Percentiles rank a stretch among this genome's conserved stretches.
These are phyloP conservation scores for Rhododendron henanense DNA, from an alignment of 148 eudicot species.

Conservation along the genomic window DNA sequence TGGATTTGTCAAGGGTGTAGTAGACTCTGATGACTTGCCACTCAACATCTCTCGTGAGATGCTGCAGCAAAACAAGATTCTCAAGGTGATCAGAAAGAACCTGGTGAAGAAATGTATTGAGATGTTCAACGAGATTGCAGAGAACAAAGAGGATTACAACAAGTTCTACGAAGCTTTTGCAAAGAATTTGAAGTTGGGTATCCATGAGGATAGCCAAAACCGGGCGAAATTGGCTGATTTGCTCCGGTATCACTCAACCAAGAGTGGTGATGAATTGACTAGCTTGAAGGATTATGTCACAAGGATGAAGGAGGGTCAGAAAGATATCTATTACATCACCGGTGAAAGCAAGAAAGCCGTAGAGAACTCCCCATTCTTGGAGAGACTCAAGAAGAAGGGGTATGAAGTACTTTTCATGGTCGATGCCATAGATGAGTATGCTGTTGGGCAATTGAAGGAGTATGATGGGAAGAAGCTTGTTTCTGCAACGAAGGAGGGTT, in stretches of 20 bases:
- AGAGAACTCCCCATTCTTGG: constrained; percentile 88
- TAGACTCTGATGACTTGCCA: constrained; percentile 86
- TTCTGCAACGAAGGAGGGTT: constrained; percentile 81
- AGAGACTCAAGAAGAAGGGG: constrained; percentile 77
- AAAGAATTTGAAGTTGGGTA: constrained; percentile 79
- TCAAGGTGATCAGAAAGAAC: constrained; percentile 90
- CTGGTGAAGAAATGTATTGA: constrained; percentile 90
- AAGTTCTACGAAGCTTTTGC: constrained; percentile 90
- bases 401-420: constrained; percentile 87
- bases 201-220: constrained; percentile 90
- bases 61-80: constrained; percentile 91
- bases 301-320: constrained; percentile 90
- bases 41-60: constrained; percentile 89
- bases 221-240: constrained; percentile 71
- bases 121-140: constrained; percentile 88
- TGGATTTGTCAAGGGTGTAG: constrained; percentile 87
- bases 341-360: constrained; percentile 94
- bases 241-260: constrained; percentile 75
- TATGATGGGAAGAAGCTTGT: constrained; percentile 91
- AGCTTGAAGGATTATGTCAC: constrained; percentile 88
- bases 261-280: constrained; percentile 82
- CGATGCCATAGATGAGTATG: constrained; percentile 94
- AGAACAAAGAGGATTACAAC: constrained; percentile 87
- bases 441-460: constrained; percentile 81
- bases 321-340: constrained; percentile 80